phyloP scores from a whole-genome alignment of 2,329 filamentous ascomycete genomes.

The Fusarium duplospermum region DNA sequence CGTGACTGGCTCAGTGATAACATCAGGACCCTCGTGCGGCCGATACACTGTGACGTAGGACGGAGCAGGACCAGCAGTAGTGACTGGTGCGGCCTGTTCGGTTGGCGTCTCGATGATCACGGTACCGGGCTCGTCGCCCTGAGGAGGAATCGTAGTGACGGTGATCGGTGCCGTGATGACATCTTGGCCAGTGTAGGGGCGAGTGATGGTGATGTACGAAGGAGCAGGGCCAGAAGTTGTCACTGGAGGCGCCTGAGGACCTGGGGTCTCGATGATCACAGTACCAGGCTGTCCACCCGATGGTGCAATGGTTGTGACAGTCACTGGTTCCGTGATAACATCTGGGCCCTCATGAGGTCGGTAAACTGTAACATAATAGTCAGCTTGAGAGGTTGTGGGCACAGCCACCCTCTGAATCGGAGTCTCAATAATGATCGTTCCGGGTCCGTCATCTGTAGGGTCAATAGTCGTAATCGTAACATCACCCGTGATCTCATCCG shows the following conservation, averaged over 20 bases:
- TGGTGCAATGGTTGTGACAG: conserved; percentile 17
- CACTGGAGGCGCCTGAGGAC: neutral
- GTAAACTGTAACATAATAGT: conserved; percentile 24
- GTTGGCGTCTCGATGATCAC: conserved; percentile 29
- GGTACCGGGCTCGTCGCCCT: conserved; percentile 22
- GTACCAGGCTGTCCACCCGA: conserved; percentile 21
- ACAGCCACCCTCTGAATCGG: neutral
- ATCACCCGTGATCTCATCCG: neutral
- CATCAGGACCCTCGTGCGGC: conserved; percentile 17
- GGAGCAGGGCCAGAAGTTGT: neutral
- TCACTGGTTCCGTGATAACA: conserved; percentile 7
- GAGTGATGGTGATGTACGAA: conserved; percentile 26
- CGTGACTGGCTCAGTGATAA: conserved; percentile 24
- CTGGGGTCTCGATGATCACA: conserved; percentile 23
- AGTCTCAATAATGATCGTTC: conserved; percentile 13
- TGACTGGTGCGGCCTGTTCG: conserved; percentile 10
- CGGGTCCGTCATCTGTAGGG: conserved; percentile 1
- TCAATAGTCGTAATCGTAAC: conserved; percentile 8
- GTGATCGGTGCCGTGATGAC: conserved; percentile 22
- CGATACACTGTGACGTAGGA: conserved; percentile 24
- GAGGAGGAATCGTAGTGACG: conserved; percentile 21
- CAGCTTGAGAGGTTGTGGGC: neutral
- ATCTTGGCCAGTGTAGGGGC: conserved; percentile 18
- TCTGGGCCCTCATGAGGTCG: conserved; percentile 18
- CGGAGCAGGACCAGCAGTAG: conserved; percentile 18